phyloP scores from a whole-genome alignment of 2,329 filamentous ascomycete genomes.

The Sarocladium kiliense region DNA sequence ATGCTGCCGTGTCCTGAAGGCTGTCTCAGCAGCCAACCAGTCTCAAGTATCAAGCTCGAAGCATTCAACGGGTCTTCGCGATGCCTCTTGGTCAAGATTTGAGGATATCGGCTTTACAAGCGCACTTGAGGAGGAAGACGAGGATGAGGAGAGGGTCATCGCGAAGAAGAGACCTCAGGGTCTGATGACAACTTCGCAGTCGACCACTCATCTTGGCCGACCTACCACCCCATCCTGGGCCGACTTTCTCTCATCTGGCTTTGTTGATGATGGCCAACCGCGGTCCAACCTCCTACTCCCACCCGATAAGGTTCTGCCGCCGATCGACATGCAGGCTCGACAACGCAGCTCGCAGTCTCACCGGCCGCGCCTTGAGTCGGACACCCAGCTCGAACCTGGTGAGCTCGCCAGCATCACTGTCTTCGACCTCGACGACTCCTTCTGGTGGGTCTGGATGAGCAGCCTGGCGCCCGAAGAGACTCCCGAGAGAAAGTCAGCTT shows the following conservation, averaged over 20 bases:
- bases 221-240: constrained; percentile 98
- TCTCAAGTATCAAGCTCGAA: constrained; percentile 68
- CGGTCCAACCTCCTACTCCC: constrained; percentile 73
- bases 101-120: constrained; percentile 90
- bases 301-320: constrained; percentile 85
- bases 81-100: constrained; percentile 95
- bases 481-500: constrained; percentile 78
- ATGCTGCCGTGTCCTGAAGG: constrained; percentile 82
- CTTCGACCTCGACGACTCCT: constrained; percentile 86
- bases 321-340: constrained; percentile 65
- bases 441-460: constrained; percentile 99
- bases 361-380: constrained; percentile 63
- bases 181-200: constrained; percentile 61
- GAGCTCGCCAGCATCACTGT: constrained; percentile 88
- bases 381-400: constrained; percentile 72
- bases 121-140: constrained; percentile 64
- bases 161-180: constrained; percentile 37
- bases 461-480: constrained; percentile 91
- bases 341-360: constrained; percentile 87
- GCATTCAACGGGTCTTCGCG: constrained; percentile 66
- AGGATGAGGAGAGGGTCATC: constrained; percentile 52
- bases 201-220: constrained; percentile 64
- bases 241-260: constrained; percentile 92
- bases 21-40: constrained; percentile 84
- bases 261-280: constrained; percentile 69